Percentiles rank a stretch among this genome's conserved stretches.
Conservation (phyloP, 2,329 filamentous ascomycete species). For the Phoma sp. region DNA sequence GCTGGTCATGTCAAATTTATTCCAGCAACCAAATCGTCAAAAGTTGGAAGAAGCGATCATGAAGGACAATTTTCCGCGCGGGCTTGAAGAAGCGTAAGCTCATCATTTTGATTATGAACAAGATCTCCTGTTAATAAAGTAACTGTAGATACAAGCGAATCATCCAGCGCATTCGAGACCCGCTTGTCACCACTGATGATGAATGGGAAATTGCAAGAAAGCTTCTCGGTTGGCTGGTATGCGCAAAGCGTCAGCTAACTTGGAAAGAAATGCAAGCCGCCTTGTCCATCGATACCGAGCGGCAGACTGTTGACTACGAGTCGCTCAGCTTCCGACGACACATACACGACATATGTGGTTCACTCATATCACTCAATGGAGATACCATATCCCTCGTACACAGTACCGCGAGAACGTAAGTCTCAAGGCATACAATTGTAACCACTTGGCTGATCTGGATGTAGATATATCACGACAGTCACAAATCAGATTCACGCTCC, state of each 20-base stretch:
- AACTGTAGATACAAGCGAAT: constrained; percentile 32
- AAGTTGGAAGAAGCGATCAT: constrained; percentile 23
- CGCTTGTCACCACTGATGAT: background rate
- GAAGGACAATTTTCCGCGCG: constrained; percentile 21
- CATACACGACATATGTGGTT: constrained; percentile 37
- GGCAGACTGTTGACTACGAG: constrained; percentile 29
- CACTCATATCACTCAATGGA: constrained; percentile 13
- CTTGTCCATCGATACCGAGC: constrained; percentile 28
- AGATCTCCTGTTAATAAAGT: too few species aligned
- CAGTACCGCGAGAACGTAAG: constrained; percentile 31
- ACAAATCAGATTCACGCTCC: constrained; percentile 22
- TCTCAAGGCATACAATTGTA: background rate
- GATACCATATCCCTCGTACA: constrained; percentile 29
- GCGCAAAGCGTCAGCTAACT: constrained; percentile 33
- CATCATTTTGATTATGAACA: too few species aligned
- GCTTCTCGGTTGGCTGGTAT: constrained; percentile 37
- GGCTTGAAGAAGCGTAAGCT: constrained; percentile 32
- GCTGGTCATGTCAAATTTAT: constrained; percentile 31
- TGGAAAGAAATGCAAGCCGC: constrained; percentile 39
- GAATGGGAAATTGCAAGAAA: constrained; percentile 27
- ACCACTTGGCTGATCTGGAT: background rate
- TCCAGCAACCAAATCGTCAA: constrained; percentile 19
- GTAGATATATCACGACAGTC: constrained; percentile 28
- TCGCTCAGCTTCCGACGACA: constrained; percentile 24
- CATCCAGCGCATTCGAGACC: constrained; percentile 26